Conservation (phyloP, 495 filamentous ascomycete species). For the Pseudevernia furfuracea region DNA sequence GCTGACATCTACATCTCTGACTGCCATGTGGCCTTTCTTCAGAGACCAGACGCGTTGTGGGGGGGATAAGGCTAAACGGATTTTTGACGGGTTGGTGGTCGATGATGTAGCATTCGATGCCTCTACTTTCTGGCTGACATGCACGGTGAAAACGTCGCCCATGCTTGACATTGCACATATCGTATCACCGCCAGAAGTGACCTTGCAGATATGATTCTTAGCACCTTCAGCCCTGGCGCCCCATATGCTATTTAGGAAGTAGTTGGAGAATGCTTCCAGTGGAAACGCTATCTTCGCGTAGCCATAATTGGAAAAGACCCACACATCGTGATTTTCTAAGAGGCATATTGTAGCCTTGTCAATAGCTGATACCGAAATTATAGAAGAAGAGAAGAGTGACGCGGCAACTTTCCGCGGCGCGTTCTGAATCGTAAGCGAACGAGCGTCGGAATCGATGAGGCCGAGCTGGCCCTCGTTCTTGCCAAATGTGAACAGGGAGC, state of each 20-base stretch:
- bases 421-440: conserved; percentile 73
- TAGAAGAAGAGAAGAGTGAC: conserved; percentile 70
- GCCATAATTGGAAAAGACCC: conserved; percentile 87
- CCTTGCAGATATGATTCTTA: conserved; percentile 59
- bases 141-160: conserved; percentile 79
- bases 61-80: conserved; percentile 63
- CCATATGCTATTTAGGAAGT: conserved; percentile 58
- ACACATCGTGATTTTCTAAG: conserved; percentile 80
- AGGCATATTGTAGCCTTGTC: conserved; percentile 83
- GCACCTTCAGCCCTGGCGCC: conserved; percentile 58
- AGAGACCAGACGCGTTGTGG: conserved; percentile 76
- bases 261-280: conserved; percentile 58
- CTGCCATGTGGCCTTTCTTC: conserved; percentile 75
- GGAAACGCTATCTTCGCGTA: conserved; percentile 82
- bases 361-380: conserved; percentile 76
- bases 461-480: conserved; percentile 95
- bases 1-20: conserved; percentile 75
- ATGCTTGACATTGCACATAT: conserved; percentile 76
- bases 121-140: conserved; percentile 59
- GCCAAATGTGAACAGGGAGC: conserved; percentile 85
- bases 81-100: conserved; percentile 84
- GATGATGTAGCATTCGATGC: conserved; percentile 53
- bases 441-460: conserved; percentile 87
- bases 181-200: conserved; percentile 78
- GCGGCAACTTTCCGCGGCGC: conserved; percentile 81